Evolutionary conservation across 2,329 filamentous ascomycete genomes (phyloP), one percentile per base, ranked within the genome.

Genomic region (Sarocladium oryzae): DNA sequence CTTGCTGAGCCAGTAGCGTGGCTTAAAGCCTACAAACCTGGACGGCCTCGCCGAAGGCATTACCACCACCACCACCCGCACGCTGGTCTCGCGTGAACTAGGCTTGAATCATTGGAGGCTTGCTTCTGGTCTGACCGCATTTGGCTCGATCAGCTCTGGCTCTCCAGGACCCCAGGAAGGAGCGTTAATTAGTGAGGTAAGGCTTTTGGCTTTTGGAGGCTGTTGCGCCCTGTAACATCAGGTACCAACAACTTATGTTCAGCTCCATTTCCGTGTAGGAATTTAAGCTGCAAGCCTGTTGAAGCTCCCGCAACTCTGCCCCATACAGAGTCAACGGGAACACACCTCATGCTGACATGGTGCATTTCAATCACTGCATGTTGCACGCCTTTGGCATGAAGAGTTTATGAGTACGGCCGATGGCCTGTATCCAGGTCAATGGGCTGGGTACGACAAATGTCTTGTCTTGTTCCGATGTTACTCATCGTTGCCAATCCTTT

Each of bases 281-380:
- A 48, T 48, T n/a, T 48, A 33, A 48, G 43, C 11, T 48, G 43
- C 26, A 10, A 48, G 40, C 40, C 40, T 43, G 23, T 43, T 20
- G 23, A n/a, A 26, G 40, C 23, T 26, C 21, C 40, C 21, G 40
- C 40, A 48, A 33, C 43, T 48, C 26, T 32, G 43, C 21, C 43
- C 9, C n/a, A n/a, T n/a, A n/a, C n/a, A 9, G n/a, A 8, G 23
- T 43, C 15, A 43, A 43, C 40, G 26, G 26, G 21, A 28, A 28
- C 40, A 43, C n/a, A 43, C 20, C 7, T n/a, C 13, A 23, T 40
- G 18, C 21, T 9, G n/a, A 11, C 43, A 21, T 13, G 43, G n/a
- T n/a, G n/a, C n/a, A n/a, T n/a, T n/a, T n/a, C n/a, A n/a, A n/a
- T n/a, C n/a, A n/a, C n/a, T n/a, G n/a, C n/a, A n/a, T n/a, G n/a